Evolutionary conservation across 768 basidiomycete genomes (phyloP).

Genomic region (Strobilomyces confusus): DNA sequence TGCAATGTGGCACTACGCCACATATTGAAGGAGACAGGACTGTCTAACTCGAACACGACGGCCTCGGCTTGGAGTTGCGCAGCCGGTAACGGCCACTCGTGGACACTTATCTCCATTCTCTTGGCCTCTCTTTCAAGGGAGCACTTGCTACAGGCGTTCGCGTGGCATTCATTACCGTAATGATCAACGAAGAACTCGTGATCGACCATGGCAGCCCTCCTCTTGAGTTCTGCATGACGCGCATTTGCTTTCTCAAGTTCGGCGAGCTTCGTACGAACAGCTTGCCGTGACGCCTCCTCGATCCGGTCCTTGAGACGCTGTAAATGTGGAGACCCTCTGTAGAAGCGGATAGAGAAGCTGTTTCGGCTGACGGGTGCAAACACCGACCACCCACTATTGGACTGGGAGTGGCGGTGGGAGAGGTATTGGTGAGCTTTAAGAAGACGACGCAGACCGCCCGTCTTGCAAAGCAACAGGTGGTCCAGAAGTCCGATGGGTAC

Average conservation of each 20-base stretch:
- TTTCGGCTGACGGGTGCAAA: constrained; percentile 26
- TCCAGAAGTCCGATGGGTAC: constrained; percentile 37
- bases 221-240: constrained; percentile 16
- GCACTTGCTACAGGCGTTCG: constrained; percentile 30
- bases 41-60: constrained; percentile 41
- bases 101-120: constrained; percentile 31
- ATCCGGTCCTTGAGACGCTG: constrained; percentile 30
- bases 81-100: constrained; percentile 47
- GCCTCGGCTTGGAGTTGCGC: constrained; percentile 20
- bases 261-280: constrained; percentile 22
- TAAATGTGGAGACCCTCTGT: constrained; percentile 20
- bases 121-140: constrained; percentile 17
- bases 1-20: constrained; percentile 43
- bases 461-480: constrained; percentile 37
- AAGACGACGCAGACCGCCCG: constrained; percentile 27
- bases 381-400: constrained; percentile 32
- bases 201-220: constrained; percentile 4
- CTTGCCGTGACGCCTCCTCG: constrained; percentile 20
- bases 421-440: constrained; percentile 25
- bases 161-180: constrained; percentile 7
- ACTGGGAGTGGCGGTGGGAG: constrained; percentile 19
- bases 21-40: constrained; percentile 37
- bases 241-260: constrained; percentile 29
- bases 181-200: background rate
- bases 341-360: constrained; percentile 38